Conservation (phyloP, 176 grass and related monocot species). For the Oryza glaberrima region DNA sequence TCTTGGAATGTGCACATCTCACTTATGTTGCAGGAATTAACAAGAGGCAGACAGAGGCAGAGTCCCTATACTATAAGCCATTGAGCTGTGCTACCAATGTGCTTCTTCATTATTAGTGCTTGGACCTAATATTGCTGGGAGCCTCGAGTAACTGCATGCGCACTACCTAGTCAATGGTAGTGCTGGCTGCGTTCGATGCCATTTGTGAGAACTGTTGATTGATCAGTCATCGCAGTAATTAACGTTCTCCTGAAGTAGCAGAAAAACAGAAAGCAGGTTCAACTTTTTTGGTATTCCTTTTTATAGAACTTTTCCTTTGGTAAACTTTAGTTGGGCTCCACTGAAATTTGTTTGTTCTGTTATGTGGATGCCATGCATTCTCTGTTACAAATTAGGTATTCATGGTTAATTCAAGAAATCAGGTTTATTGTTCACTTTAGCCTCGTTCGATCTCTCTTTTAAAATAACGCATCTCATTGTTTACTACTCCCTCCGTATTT, state of each 20-base stretch:
- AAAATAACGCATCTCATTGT: too few relatives aligned
- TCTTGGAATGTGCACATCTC: background rate
- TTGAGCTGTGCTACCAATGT: background rate
- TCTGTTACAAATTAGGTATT: too few relatives aligned
- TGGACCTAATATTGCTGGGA: slow-evolving; percentile 40
- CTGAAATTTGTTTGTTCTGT: too few relatives aligned
- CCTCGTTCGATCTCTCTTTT: too few relatives aligned
- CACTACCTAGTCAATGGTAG: slow-evolving; percentile 15
- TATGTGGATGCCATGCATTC: too few relatives aligned
- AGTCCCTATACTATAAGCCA: background rate
- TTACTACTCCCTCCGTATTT: too few relatives aligned
- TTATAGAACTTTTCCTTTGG: background rate
- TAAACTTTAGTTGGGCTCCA: background rate
- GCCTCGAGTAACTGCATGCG: background rate
- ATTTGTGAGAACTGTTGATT: background rate
- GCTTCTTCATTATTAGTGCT: background rate
- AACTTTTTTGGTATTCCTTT: background rate
- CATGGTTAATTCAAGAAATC: too few relatives aligned
- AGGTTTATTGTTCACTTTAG: too few relatives aligned
- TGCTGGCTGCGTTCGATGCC: slow-evolving; percentile 41
- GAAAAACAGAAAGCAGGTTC: background rate
- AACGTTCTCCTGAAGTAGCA: background rate
- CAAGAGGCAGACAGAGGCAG: background rate
- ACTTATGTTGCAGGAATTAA: background rate
- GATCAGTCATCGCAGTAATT: slow-evolving; percentile 18